Conservation (phyloP, 2,329 filamentous ascomycete species). For the Didymella sp. region DNA sequence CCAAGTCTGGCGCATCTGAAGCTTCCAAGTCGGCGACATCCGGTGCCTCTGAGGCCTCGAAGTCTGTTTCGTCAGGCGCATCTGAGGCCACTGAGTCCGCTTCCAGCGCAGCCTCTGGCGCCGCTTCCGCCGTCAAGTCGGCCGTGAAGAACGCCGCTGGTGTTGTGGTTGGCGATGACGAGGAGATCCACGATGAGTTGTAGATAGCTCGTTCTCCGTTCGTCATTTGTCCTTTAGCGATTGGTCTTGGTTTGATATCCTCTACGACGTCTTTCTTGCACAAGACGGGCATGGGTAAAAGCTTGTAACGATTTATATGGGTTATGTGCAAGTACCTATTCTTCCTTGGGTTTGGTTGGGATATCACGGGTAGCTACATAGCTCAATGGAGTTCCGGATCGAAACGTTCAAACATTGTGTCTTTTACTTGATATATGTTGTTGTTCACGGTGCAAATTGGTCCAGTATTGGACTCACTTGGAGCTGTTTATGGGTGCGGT, state of each 20-base stretch:
- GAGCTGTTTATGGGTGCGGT: too few relatives aligned
- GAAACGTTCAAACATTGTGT: conserved; percentile 21
- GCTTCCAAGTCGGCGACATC: conserved; percentile 53
- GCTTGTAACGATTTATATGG: conserved; percentile 33
- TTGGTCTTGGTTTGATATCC: conserved; percentile 33
- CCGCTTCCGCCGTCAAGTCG: conserved; percentile 42
- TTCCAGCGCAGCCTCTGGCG: conserved; percentile 37
- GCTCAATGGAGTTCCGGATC: conserved; percentile 40
- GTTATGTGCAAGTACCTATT: conserved; percentile 25
- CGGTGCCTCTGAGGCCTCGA: conserved; percentile 40
- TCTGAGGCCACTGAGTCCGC: conserved; percentile 36
- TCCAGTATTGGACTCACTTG: too few relatives aligned
- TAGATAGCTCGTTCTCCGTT: conserved; percentile 56
- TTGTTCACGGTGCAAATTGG: too few relatives aligned
- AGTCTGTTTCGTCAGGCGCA: conserved; percentile 55
- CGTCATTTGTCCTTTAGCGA: conserved; percentile 25
- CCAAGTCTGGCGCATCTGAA: conserved; percentile 22
- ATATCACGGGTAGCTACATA: conserved; percentile 35
- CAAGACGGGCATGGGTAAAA: conserved; percentile 32
- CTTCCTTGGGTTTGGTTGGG: conserved; percentile 17
- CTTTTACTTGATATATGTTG: too few relatives aligned
- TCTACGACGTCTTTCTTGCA: conserved; percentile 23
- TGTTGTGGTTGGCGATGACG: conserved; percentile 49
- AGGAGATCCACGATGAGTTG: conserved; percentile 73
- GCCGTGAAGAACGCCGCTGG: conserved; percentile 47